Evolutionary conservation across 345 rosid species (phyloP).

Genomic region (Dipteronia sinensis): DNA sequence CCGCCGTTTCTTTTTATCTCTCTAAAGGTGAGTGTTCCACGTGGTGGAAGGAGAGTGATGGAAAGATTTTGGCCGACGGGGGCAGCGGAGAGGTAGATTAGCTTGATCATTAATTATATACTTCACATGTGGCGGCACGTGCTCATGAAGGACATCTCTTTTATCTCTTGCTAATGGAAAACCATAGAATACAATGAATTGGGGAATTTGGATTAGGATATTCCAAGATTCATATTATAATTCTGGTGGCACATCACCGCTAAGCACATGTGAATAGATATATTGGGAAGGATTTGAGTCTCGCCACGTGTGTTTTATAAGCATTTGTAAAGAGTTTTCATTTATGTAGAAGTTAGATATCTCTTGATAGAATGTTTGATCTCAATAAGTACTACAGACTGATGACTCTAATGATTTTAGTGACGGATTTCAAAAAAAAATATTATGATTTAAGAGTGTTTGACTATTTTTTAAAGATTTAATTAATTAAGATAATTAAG

Average conservation of each 20-base stretch:
- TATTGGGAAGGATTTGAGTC: no score
- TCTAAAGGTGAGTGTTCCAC: conserved; percentile 20
- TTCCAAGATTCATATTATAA: not conserved
- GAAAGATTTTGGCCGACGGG: conserved; percentile 22
- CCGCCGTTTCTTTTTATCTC: conserved; percentile 34
- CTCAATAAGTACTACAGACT: no score
- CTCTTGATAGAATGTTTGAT: no score
- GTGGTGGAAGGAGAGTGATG: conserved; percentile 30
- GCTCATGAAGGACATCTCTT: conserved; percentile 20
- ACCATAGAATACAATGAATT: not conserved
- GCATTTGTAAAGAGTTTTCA: no score
- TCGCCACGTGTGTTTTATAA: no score
- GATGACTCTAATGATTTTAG: no score
- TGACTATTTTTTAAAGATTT: not conserved
- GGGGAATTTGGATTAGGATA: not conserved
- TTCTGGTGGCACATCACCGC: no score
- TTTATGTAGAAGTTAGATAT: no score
- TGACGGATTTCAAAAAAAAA: no score
- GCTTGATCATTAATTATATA: conserved; percentile 12
- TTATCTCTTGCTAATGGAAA: not conserved
- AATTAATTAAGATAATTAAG: not conserved
- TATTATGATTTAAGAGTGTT: not conserved
- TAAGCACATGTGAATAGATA: no score
- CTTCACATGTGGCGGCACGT: conserved; percentile 32
- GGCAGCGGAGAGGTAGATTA: conserved; percentile 14